Evolutionary conservation across 768 basidiomycete genomes (phyloP), one percentile per base, ranked within the genome.

Genomic region (Termitomyces sp.): DNA sequence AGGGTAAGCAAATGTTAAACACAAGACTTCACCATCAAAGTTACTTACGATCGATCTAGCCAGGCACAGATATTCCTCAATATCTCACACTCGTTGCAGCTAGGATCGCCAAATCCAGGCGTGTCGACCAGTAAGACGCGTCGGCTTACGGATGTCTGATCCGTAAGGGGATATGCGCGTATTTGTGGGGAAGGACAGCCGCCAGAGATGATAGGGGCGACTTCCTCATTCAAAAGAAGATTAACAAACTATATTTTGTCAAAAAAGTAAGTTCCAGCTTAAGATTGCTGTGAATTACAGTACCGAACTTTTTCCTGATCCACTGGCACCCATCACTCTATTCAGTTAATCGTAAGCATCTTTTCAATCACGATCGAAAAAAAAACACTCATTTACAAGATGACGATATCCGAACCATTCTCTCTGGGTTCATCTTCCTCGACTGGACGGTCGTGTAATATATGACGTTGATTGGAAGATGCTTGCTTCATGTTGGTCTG

Each of bases 11-110:
- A n/a, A n/a, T n/a, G n/a, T n/a, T n/a, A n/a, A n/a, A n/a, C 26
- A 26, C 26, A 26, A 26, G 26, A 26, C 26, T 26, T 32, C 32
- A 14, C 6, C 9, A 4, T 40, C 8, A 14, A 40, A 40, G 18
- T 8, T 10, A 53, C 55, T 56, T 35, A 56, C 55, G 48, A 56
- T 35, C 24, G 46, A 35, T 26, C 48, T 3, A 56, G 47, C 55
- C 55, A 56, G 28, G 30, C 38, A 49, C 46, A 32, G 35, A 50
- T 56, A 2, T 26, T 22, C 6, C 28, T 30, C 2, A 56, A 26
- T 9, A 40, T 50, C 38, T 50, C 55, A 16, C 10, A 33, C 1
- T 56, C 55, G 8, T 46, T 43, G 6, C 46, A 28, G 13, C 40
- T 38, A 16, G 26, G 26, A 12, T 56, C 38, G 35, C 30, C 55